phyloP scores from a whole-genome alignment of 805 yeast species.

The Isabelozyma pseudorhagii region DNA sequence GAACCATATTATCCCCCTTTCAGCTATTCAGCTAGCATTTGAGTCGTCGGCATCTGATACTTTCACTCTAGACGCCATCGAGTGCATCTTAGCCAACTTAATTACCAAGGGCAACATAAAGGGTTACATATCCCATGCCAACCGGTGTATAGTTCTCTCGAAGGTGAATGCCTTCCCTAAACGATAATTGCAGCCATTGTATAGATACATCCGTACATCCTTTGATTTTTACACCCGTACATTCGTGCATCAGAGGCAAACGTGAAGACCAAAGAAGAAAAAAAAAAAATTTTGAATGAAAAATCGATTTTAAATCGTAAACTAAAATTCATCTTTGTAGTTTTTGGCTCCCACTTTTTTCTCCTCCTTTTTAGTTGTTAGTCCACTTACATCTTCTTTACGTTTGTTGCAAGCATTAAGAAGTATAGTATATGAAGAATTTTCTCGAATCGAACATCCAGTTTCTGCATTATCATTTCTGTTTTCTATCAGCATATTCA shows the following conservation, averaged over 20 bases:
- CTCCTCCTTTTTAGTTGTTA: not conserved
- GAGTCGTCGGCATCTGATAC: constrained; percentile 21
- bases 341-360: not conserved
- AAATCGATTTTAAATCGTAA: too few relatives aligned
- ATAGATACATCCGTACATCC: not conserved
- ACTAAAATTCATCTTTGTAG: not conserved
- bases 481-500: not conserved
- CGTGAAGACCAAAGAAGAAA: not conserved
- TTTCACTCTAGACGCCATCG: constrained; percentile 50
- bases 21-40: constrained; percentile 43
- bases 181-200: not conserved
- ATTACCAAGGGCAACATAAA: constrained; percentile 60
- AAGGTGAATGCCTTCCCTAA: constrained; percentile 70
- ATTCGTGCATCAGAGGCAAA: too few relatives aligned
- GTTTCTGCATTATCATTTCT: not conserved
- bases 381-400: not conserved
- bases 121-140: constrained; percentile 80
- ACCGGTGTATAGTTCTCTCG: constrained; percentile 70
- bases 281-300: too few relatives aligned
- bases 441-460: not conserved
- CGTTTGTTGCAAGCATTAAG: not conserved
- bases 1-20: constrained; percentile 37
- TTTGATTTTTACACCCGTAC: not conserved
- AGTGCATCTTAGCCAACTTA: constrained; percentile 65
- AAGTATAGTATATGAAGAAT: not conserved